Conservation (phyloP, 345 rosid species). For the Lumnitzera littorea region DNA sequence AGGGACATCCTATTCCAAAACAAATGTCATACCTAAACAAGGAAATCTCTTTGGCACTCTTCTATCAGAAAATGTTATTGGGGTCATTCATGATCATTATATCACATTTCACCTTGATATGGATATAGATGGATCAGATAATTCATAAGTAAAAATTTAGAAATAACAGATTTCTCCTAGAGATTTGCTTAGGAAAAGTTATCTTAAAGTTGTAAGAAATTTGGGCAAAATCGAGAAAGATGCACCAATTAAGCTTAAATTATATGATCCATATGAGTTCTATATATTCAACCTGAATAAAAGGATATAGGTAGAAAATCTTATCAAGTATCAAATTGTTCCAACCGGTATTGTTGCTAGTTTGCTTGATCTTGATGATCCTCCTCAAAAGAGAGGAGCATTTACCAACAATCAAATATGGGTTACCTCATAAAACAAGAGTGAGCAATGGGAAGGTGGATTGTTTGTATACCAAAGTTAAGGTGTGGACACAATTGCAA, state of each 20-base stretch:
- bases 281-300: constrained; percentile 62
- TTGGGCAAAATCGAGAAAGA: constrained; percentile 85
- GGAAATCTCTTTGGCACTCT: constrained; percentile 64
- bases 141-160: constrained; percentile 62
- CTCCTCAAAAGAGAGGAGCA: constrained; percentile 82
- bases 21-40: constrained; percentile 35
- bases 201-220: constrained; percentile 47
- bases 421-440: constrained; percentile 75
- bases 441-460: constrained; percentile 96
- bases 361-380: constrained; percentile 66
- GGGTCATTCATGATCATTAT: constrained; percentile 83
- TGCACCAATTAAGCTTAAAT: constrained; percentile 57
- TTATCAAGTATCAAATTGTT: constrained; percentile 69
- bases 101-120: constrained; percentile 72
- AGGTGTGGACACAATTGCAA: constrained; percentile 81
- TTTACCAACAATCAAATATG: constrained; percentile 90
- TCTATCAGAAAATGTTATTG: constrained; percentile 68
- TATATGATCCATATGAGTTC: constrained; percentile 77
- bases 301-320: constrained; percentile 62
- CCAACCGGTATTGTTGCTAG: constrained; percentile 74
- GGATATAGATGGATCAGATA: constrained; percentile 69
- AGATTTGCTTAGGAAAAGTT: constrained; percentile 69
- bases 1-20: constrained; percentile 52
- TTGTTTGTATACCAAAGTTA: constrained; percentile 76
- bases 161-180: constrained; percentile 43